These are phyloP conservation scores for Populus hybrid DNA, from an alignment of 441 rosid species.

Conservation along the genomic window DNA sequence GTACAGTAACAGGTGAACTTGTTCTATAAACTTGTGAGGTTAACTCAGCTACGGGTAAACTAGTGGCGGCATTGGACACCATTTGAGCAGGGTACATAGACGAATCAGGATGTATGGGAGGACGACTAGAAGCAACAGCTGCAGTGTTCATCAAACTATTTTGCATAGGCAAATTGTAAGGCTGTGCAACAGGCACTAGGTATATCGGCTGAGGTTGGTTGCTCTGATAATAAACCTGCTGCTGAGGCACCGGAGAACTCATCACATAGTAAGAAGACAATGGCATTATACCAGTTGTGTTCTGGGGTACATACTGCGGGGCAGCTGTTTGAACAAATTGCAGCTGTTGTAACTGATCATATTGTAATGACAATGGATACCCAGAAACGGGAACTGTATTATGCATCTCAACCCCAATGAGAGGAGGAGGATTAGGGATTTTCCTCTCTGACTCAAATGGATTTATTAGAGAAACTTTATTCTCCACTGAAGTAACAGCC, in stretches of 20 bases:
- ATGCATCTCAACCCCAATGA: slow-evolving; percentile 28
- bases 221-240: slow-evolving; percentile 41
- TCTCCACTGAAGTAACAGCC: slow-evolving; percentile 31
- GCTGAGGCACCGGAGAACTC: slow-evolving; percentile 34
- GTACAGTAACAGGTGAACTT: slow-evolving; percentile 15
- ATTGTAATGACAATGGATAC: slow-evolving; percentile 36
- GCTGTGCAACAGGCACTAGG: slow-evolving; percentile 38
- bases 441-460: slow-evolving; percentile 27
- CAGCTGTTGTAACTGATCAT: slow-evolving; percentile 41
- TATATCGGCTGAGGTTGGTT: slow-evolving; percentile 48
- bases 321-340: slow-evolving; percentile 37
- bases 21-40: slow-evolving; percentile 33
- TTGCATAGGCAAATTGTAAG: slow-evolving; percentile 35
- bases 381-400: slow-evolving; percentile 39
- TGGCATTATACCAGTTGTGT: slow-evolving; percentile 33
- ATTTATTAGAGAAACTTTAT: slow-evolving; percentile 19
- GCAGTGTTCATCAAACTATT: slow-evolving; percentile 25
- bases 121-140: slow-evolving; percentile 14
- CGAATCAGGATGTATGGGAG: slow-evolving; percentile 28
- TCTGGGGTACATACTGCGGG: slow-evolving; percentile 33
- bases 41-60: slow-evolving; percentile 38
- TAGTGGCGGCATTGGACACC: slow-evolving; percentile 24
- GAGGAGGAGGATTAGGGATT: slow-evolving; percentile 15
- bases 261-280: slow-evolving; percentile 33
- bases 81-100: slow-evolving; percentile 24